Conservation (phyloP, 75 land plant genomes). For the Pinus taeda region DNA sequence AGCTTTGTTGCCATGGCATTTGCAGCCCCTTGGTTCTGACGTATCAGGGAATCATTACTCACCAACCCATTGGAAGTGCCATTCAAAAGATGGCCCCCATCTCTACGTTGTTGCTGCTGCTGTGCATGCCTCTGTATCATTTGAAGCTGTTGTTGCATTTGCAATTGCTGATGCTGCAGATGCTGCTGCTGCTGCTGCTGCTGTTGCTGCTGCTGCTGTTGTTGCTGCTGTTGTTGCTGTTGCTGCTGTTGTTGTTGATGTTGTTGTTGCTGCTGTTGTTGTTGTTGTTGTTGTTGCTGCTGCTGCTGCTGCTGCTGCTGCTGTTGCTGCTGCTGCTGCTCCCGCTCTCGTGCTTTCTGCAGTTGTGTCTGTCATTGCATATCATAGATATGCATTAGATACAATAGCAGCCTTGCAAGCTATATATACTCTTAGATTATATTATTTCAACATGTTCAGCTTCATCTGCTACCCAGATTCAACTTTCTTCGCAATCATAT, state of each 20-base stretch:
- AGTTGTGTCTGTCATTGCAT: slow-evolving; percentile 59
- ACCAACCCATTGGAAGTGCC: slow-evolving; percentile 57
- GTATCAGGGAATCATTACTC: slow-evolving; percentile 54
- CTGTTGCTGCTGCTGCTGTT: slow-evolving; percentile 57
- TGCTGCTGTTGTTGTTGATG: slow-evolving; percentile 57
- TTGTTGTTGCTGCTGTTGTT: slow-evolving; percentile 62
- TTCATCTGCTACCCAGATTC: neutral
- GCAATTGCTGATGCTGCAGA: slow-evolving; percentile 41
- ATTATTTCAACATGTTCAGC: neutral
- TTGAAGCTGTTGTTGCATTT: slow-evolving; percentile 28
- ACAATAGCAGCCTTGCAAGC: slow-evolving; percentile 6
- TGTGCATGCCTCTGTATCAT: slow-evolving; percentile 9
- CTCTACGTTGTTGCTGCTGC: slow-evolving; percentile 66
- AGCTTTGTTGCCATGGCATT: slow-evolving; percentile 86
- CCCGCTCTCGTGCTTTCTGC: slow-evolving; percentile 74
- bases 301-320: slow-evolving; percentile 62
- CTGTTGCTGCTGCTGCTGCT: slow-evolving; percentile 62
- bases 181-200: slow-evolving; percentile 60
- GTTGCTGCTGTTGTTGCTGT: slow-evolving; percentile 67
- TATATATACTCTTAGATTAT: too few species aligned
- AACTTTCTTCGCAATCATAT: neutral
- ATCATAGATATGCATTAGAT: neutral
- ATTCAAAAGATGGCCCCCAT: slow-evolving; percentile 53
- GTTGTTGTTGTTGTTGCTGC: slow-evolving; percentile 60
- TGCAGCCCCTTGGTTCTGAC: slow-evolving; percentile 59